Percentiles rank a stretch among this genome's conserved stretches.
These are phyloP conservation scores for Plectosphaerella plurivora DNA, from an alignment of 2,329 filamentous ascomycete species.

Conservation along the genomic window DNA sequence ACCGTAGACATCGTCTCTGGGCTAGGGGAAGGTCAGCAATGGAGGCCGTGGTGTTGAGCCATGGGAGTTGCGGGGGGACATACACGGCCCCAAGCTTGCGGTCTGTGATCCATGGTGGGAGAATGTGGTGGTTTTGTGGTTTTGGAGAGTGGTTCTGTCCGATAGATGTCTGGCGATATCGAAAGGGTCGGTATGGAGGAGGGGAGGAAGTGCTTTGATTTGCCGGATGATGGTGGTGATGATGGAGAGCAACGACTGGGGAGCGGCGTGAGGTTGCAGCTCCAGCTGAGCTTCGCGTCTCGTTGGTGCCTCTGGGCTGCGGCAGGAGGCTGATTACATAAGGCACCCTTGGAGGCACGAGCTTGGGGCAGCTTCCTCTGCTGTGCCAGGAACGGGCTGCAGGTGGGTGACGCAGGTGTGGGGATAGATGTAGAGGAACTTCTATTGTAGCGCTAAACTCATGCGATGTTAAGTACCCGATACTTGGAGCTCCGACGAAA, in stretches of 20 bases:
- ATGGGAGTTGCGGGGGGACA: conserved; percentile 25
- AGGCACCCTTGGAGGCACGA: not conserved
- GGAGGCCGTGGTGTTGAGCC: conserved; percentile 4
- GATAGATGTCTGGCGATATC: conserved; percentile 89
- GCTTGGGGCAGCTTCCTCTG: not conserved
- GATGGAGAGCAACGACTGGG: conserved; percentile 59
- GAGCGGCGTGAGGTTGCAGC: conserved; percentile 66
- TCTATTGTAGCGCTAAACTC: not conserved
- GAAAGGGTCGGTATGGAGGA: conserved; percentile 9
- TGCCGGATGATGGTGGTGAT: conserved; percentile 10
- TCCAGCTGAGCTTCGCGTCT: conserved; percentile 13
- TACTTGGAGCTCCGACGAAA: not conserved
- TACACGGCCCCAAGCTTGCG: conserved; percentile 70
- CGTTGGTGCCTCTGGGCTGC: conserved; percentile 9
- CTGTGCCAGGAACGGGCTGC: not conserved
- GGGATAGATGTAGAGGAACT: not conserved
- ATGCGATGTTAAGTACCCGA: not conserved
- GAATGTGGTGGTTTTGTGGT: conserved; percentile 6
- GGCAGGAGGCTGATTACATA: not conserved
- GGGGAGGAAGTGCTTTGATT: conserved; percentile 1
- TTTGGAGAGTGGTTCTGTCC: not conserved
- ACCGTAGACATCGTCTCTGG: conserved; percentile 95
- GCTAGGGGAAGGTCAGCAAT: conserved; percentile 47
- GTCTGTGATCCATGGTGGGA: conserved; percentile 62
- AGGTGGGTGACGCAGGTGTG: conserved; percentile 1